Conservation (phyloP, 345 rosid genomes). For the Boechera retrofracta region DNA sequence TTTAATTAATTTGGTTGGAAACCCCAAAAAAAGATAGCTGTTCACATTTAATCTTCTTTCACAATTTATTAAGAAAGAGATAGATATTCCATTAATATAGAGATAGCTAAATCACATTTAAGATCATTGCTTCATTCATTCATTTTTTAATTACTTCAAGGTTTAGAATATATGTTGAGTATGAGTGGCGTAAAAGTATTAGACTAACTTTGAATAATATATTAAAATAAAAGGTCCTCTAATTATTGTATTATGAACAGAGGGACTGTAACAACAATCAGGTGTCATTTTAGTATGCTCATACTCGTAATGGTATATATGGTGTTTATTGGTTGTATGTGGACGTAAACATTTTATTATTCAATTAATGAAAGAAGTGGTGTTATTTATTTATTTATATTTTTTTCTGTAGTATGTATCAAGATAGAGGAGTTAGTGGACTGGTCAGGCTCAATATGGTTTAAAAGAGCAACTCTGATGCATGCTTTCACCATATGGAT, state of each 20-base stretch:
- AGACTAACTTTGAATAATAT: background rate
- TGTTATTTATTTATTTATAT: background rate
- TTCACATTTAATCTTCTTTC: background rate
- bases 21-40: too few relatives aligned
- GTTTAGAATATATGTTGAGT: background rate
- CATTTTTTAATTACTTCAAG: background rate
- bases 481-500: too few relatives aligned
- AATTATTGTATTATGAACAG: background rate
- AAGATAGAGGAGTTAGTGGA: background rate
- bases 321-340: background rate
- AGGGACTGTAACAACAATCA: background rate
- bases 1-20: too few relatives aligned
- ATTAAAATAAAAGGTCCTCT: background rate
- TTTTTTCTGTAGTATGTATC: background rate
- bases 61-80: too few relatives aligned
- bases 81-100: background rate
- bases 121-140: slow-evolving; percentile 1
- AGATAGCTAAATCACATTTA: slow-evolving; percentile 20
- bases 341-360: background rate
- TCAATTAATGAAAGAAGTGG: background rate
- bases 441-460: too few relatives aligned
- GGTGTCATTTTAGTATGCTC: too few relatives aligned
- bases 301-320: background rate
- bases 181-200: slow-evolving; percentile 14
- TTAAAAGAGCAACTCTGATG: too few relatives aligned